Evolutionary conservation across 257 asterid genomes (phyloP), one percentile per base, ranked within the genome.

Genomic region (Handroanthus guayacan): DNA sequence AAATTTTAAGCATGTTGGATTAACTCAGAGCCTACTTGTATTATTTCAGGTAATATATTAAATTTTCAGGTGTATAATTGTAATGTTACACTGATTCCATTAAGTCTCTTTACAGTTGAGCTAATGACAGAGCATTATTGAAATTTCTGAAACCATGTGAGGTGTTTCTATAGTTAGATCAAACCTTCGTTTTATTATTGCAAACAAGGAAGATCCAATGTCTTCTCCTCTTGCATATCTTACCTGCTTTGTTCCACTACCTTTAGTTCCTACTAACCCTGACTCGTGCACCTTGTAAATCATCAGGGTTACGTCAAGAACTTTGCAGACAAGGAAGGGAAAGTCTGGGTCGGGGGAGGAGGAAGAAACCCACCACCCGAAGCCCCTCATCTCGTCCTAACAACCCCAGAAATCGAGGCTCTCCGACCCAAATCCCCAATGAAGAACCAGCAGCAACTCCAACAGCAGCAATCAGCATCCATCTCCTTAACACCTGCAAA

Each of bases 321-420:
- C 75, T 95, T 95, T 56, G 82, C 86, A 0, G 98, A 93, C 13
- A 90, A 90, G 83, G 99, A 95, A 43, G 99, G 99, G 20, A 93
- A 95, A 80, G 93, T 90, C 20, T 95, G 99, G 99, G 71, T 84
- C 14, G 98, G 99, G 62, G 97, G 96, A 25, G 97, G 96, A 75
- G 99, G 99, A 64, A 86, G 98, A 79, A 95, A 95, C 82, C 99
- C 98, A 73, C 99, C 99, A 44, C 97, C 97, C 0, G 99, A 93
- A 77, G 96, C 98, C 5, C 95, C 98, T 20, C 99, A 93, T 76
- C 99, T 93, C 9, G 97, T 93, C 70, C 79, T 77, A 71, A 95
- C 99, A 38, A 95, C 99, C 25, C 97, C 97, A 0, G 98, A 95
- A 66, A 95, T 95, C 10, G 99, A 95, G 75, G 65, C 95, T 14